Conservation (phyloP, 169 alveolate genomes). For the Toxoplasma gondii region DNA sequence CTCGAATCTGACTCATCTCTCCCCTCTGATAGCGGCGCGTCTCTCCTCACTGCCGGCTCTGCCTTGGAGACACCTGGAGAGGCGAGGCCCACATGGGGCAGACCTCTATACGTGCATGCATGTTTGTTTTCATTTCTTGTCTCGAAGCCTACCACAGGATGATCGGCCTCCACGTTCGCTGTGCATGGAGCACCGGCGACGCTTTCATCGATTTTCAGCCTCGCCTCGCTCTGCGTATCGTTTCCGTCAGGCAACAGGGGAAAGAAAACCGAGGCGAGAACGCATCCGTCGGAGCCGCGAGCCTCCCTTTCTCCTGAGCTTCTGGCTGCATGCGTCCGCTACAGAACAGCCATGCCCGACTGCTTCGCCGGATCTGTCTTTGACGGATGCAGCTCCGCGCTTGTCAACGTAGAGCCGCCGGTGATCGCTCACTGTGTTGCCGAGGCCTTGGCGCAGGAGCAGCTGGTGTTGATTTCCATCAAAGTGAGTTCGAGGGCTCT, state of each 20-base stretch:
- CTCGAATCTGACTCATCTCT: too few relatives aligned
- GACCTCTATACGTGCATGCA: too few relatives aligned
- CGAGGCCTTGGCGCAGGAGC: constrained; percentile 39
- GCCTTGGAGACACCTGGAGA: too few relatives aligned
- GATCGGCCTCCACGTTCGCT: too few relatives aligned
- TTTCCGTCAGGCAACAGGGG: not conserved
- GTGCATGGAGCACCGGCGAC: too few relatives aligned
- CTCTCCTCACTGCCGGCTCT: too few relatives aligned
- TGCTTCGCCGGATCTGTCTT: constrained; percentile 57
- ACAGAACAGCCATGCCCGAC: constrained; percentile 52
- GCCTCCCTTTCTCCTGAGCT: not conserved
- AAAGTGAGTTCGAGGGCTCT: constrained; percentile 14
- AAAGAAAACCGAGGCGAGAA: not conserved
- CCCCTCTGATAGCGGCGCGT: too few relatives aligned
- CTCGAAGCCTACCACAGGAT: too few relatives aligned
- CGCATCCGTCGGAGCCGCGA: not conserved
- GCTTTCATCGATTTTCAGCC: too few relatives aligned
- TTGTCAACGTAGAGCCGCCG: constrained; percentile 42
- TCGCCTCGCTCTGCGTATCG: too few relatives aligned
- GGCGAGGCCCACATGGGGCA: too few relatives aligned
- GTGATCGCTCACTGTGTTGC: constrained; percentile 49
- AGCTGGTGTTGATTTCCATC: constrained; percentile 1
- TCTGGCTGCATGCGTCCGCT: not conserved
- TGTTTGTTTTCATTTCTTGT: too few relatives aligned
- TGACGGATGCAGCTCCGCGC: constrained; percentile 42